Percentiles rank a stretch among this genome's conserved stretches.
phyloP scores from a whole-genome alignment of 139 green algal genomes.

The Tetratostichococcus sp. region DNA sequence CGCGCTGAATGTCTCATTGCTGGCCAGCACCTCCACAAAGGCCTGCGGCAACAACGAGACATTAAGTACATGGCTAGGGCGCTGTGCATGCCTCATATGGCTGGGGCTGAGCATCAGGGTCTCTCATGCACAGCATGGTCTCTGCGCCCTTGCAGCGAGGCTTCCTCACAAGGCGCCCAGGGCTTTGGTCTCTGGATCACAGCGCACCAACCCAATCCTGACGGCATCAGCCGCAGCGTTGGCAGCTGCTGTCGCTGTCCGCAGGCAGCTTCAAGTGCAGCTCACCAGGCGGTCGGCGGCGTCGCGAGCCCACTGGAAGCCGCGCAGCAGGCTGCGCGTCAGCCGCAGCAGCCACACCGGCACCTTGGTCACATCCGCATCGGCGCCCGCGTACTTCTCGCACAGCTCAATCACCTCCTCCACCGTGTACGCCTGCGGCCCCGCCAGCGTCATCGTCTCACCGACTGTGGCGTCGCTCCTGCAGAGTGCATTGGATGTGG shows the following conservation, averaged over 20 bases:
- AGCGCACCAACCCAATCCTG: too few relatives aligned
- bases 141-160: too few relatives aligned
- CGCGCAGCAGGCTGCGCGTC: conserved; percentile 68
- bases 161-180: too few relatives aligned
- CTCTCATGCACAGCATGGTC: too few relatives aligned
- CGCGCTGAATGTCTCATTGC: conserved; percentile 78
- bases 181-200: too few relatives aligned
- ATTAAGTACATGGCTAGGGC: too few relatives aligned
- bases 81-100: too few relatives aligned
- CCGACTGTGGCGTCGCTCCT: conserved; percentile 56
- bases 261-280: not conserved
- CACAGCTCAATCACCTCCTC: conserved; percentile 91
- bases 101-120: too few relatives aligned
- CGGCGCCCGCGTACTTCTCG: conserved; percentile 75
- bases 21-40: conserved; percentile 86
- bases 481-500: too few relatives aligned
- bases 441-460: conserved; percentile 85
- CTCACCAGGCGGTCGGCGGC: conserved; percentile 86
- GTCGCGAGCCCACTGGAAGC: conserved; percentile 90
- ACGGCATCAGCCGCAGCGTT: too few relatives aligned
- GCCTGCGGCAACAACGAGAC: conserved; percentile 53
- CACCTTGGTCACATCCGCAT: conserved; percentile 78
- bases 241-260: not conserved
- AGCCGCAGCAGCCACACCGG: conserved; percentile 84
- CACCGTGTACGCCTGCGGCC: conserved; percentile 86